These are phyloP conservation scores for Paramecium biaurelia DNA, from an alignment of 73 alveolate species.

Conservation along the genomic window DNA sequence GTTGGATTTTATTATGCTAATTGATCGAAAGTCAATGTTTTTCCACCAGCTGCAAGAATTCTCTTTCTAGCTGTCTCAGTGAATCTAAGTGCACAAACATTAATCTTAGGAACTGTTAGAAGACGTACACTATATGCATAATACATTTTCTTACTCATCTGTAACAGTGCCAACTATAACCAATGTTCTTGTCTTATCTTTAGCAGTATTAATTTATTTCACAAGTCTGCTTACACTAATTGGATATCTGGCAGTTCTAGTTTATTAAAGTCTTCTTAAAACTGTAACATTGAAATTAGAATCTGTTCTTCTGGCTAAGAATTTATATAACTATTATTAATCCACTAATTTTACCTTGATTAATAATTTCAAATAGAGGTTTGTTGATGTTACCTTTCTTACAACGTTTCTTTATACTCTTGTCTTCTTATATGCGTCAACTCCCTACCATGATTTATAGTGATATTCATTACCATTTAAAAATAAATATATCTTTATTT, in stretches of 20 bases:
- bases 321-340: constrained; percentile 81
- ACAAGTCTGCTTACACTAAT: constrained; percentile 90
- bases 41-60: constrained; percentile 94
- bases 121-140: constrained; percentile 70
- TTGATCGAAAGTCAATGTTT: constrained; percentile 94
- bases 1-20: constrained; percentile 91
- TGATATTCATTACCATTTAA: constrained; percentile 18
- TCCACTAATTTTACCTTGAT: neutral
- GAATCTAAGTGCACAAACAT: constrained; percentile 94
- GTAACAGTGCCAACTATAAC: constrained; percentile 98
- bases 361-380: constrained; percentile 62
- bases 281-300: constrained; percentile 91
- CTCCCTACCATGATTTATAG: neutral
- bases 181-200: constrained; percentile 75
- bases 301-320: constrained; percentile 97
- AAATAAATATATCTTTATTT: constrained; percentile 11
- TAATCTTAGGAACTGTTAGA: constrained; percentile 88
- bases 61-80: constrained; percentile 98
- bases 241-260: constrained; percentile 91
- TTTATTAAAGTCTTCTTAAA: constrained; percentile 85
- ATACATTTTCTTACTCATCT: constrained; percentile 66
- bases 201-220: constrained; percentile 70
- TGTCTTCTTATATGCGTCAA: constrained; percentile 51
- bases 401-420: constrained; percentile 46
- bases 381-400: constrained; percentile 65